Base-by-base conservation (phyloP, 331 rosid species). In the Malus hybrid region DNA sequence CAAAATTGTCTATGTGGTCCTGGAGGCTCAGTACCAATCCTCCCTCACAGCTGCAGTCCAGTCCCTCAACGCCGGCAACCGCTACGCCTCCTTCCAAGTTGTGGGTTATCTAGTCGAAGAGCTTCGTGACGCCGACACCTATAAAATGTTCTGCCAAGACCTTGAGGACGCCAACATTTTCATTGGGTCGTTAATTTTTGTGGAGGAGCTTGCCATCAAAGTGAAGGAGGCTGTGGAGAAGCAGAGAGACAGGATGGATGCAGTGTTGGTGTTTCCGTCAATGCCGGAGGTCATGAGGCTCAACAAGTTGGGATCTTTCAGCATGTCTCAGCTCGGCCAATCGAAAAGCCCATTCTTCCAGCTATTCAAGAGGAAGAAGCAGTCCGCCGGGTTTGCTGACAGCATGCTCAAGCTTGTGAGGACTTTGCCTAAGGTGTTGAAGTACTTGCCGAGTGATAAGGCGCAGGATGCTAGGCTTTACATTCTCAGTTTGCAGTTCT, bases 201-300 rank as follows among this genome's bases (percentile, higher is more conserved):
- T 94, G 5, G 99, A 94, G 82, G 99, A 94, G 84, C 96, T 94
- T 36, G 99, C 99, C 16, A 74, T 94, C 14, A 92, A 86, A 70
- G 90, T 94, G 18, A 90, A 89, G 76, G 84, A 79, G 5, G 99
- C 97, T 0, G 99, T 94, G 61, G 99, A 94, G 86, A 89, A 87
- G 68, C 90, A 92, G 30, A 80, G 97, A 76, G 99, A 94, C 10
- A 83, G 97, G 34, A 90, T 94, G 62, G 97, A 94, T 68, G 98
- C 99, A 18, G 99, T 94, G 44, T 69, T 92, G 77, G 99, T 94
- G 81, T 94, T 94, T 55, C 99, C 99, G 44, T 94, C 99, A 70
- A 94, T 94, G 99, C 99, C 99, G 61, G 97, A 94, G 57, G 99
- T 94, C 11, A 92, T 94, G 99, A 88, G 99, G 76, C 84, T 92